Evolutionary conservation across 1,139 yeast species (phyloP), one percentile per base, ranked within the genome.

Genomic region (Hansenula anomala): DNA sequence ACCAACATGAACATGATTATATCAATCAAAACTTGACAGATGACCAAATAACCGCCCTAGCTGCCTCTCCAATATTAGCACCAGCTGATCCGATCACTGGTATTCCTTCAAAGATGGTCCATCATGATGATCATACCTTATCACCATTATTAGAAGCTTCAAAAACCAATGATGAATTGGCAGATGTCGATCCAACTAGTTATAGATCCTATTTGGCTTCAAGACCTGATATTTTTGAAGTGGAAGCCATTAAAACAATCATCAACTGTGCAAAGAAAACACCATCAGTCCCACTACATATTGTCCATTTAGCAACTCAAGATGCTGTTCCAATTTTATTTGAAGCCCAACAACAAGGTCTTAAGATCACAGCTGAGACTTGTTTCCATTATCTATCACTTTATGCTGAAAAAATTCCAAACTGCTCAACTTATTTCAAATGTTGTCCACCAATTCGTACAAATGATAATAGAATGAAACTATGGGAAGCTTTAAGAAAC

Each of bases 371-470:
- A 0, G 95, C 90, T 3, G 97, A 90, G 61, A 89, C 97, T 0
- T 89, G 97, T 60, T 90, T 87, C 75, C 97, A 90, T 59, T 90
- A 90, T 59, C 69, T 90, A 38, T 71, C 92, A 1, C 69, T 90
- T 30, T 69, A 73, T 17, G 85, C 96, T 5, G 96, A 89, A 56
- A 70, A 70, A 26, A 85, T 90, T 38, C 80, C 88, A 20, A 73
- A 78, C 53, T 75, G 85, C 44, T 78, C 82, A 17, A 89, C 97
- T 4, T 85, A 80, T 54, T 87, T 74, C 71, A 90, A 90, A 63
- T 90, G 97, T 61, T 89, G 96, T 61, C 97, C 97, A 3, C 97
- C 97, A 6, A 88, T 90, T 49, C 73, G 97, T 49, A 69, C 84
- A 2, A 78, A 81, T 45, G 70, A 69, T 34, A 90, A 89, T 61